Percentiles rank a stretch among this genome's conserved stretches.
Conservation (phyloP, 345 rosid genomes). For the Rhodamnia argentea region DNA sequence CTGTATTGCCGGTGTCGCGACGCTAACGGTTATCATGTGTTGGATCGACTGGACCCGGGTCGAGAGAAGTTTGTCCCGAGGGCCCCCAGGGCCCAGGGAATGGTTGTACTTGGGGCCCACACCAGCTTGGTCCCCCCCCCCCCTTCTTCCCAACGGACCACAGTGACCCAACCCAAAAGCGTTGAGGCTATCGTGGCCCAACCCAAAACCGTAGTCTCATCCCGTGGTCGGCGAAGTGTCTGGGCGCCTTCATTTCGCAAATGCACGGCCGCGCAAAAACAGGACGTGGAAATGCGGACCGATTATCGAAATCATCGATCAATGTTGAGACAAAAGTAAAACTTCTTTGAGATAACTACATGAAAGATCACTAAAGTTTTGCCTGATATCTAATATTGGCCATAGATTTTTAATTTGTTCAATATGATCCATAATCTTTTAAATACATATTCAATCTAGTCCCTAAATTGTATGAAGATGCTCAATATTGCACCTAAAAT, state of each 20-base stretch:
- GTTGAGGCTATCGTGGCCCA: background rate
- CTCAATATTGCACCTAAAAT: rapidly evolving
- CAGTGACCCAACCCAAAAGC: background rate
- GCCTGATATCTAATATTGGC: too few species aligned
- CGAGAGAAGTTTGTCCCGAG: background rate
- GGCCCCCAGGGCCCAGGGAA: background rate
- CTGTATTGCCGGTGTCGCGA: background rate
- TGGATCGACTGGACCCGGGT: background rate
- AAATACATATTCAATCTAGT: rapidly evolving
- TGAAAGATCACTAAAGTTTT: too few species aligned
- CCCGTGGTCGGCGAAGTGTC: background rate
- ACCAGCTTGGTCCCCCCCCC: background rate
- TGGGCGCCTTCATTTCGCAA: background rate
- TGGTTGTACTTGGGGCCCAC: background rate
- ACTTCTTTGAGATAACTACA: rapidly evolving
- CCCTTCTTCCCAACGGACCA: background rate
- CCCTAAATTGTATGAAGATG: rapidly evolving
- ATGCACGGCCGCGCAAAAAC: background rate
- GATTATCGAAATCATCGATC: background rate
- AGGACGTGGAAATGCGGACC: background rate
- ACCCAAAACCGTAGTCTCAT: background rate
- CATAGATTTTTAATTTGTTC: background rate
- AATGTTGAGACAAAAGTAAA: background rate
- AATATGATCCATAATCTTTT: rapidly evolving
- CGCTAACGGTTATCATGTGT: background rate